Percentiles rank a stretch among this genome's conserved stretches.
These are phyloP conservation scores for Triticum timopheevii DNA, from an alignment of 176 grass and related monocot genomes.

Conservation along the genomic window DNA sequence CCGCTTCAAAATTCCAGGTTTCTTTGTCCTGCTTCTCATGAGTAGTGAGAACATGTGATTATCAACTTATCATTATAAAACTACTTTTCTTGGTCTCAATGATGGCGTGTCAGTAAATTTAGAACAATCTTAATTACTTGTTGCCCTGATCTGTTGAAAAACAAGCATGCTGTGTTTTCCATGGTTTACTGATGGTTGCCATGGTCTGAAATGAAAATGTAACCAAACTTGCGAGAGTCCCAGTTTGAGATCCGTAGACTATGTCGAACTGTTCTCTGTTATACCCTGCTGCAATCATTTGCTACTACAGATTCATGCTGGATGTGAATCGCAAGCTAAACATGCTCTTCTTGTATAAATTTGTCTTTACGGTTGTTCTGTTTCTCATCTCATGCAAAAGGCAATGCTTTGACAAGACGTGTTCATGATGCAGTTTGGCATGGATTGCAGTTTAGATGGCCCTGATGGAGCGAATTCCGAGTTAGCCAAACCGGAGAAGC, in stretches of 20 bases:
- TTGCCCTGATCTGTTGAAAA: not conserved
- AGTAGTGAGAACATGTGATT: not conserved
- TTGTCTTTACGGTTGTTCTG: not conserved
- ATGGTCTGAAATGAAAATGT: not conserved
- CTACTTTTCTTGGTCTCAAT: not conserved
- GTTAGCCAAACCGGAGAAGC: too few relatives aligned
- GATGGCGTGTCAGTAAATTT: not conserved
- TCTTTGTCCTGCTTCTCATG: not conserved
- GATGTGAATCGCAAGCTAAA: not conserved
- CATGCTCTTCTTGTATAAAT: not conserved
- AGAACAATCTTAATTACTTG: not conserved
- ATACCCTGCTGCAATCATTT: not conserved
- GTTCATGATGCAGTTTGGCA: too few relatives aligned
- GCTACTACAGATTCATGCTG: not conserved
- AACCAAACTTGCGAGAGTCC: not conserved
- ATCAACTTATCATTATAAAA: not conserved
- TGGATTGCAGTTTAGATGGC: too few relatives aligned
- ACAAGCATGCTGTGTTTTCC: not conserved
- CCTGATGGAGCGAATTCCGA: too few relatives aligned
- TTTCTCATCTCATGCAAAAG: not conserved
- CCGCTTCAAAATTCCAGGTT: slow-evolving; percentile 95
- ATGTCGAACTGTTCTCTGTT: not conserved
- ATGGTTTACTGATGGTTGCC: slow-evolving; percentile 1
- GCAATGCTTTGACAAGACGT: not conserved
- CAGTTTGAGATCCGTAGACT: not conserved